These are phyloP conservation scores for Penicillium parvum DNA, from an alignment of 495 filamentous ascomycete species.

Conservation along the genomic window DNA sequence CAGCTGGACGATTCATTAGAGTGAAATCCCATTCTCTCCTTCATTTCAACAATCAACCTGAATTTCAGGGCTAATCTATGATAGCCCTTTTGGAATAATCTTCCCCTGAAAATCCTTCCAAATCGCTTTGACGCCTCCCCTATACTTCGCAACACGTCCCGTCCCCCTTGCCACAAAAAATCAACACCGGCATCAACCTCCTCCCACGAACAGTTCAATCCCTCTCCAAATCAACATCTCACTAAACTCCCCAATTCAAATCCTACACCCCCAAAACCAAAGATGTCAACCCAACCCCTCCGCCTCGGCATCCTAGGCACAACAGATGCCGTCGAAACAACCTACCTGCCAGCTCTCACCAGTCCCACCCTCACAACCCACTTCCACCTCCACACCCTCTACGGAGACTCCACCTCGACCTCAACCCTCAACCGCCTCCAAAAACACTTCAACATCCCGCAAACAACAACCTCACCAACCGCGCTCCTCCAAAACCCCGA, in stretches of 20 bases:
- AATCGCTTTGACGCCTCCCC: no score
- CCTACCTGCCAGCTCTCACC: constrained; percentile 46
- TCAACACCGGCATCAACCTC: no score
- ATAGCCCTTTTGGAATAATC: no score
- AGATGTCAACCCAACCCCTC: constrained; percentile 23
- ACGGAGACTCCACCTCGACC: constrained; percentile 33
- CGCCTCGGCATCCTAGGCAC: constrained; percentile 47
- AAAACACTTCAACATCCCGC: constrained; percentile 7
- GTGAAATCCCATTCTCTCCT: background rate
- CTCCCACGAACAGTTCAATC: no score
- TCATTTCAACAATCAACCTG: background rate
- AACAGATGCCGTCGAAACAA: constrained; percentile 42
- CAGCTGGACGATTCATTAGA: background rate
- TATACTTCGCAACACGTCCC: no score
- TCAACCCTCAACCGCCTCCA: constrained; percentile 10
- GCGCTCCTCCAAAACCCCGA: constrained; percentile 18
- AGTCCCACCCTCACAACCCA: constrained; percentile 34
- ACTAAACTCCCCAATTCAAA: no score
- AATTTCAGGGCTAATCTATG: no score
- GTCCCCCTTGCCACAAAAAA: no score
- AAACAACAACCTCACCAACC: constrained; percentile 8
- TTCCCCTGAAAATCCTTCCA: no score
- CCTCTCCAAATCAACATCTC: no score
- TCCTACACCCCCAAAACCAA: background rate
- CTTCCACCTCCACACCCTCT: constrained; percentile 39